phyloP scores from a whole-genome alignment of 306 rosid genomes.

The Fragaria ananassa region DNA sequence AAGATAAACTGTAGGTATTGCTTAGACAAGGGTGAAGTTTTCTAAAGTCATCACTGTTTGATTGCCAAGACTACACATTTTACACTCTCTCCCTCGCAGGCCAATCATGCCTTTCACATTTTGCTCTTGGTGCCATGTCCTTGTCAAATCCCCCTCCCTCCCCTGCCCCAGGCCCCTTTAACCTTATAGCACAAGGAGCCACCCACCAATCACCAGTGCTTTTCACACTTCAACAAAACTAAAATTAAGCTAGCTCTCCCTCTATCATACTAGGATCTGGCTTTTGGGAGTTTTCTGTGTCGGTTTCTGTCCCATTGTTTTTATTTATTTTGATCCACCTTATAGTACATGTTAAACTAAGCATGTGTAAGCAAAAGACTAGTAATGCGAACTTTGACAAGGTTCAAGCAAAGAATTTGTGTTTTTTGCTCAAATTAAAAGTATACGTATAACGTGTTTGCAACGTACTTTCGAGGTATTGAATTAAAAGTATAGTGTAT shows the following conservation, averaged over 20 bases:
- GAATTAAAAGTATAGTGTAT: neutral
- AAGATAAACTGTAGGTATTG: constrained; percentile 32
- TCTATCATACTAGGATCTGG: constrained; percentile 14
- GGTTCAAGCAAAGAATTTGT: neutral
- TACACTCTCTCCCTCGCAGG: constrained; percentile 28
- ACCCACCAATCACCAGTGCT: constrained; percentile 61
- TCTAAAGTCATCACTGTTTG: constrained; percentile 34
- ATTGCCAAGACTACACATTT: constrained; percentile 25
- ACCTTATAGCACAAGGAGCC: constrained; percentile 56
- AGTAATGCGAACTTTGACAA: too few species aligned
- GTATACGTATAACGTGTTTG: neutral
- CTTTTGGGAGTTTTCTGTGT: neutral
- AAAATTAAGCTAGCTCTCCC: constrained; percentile 13
- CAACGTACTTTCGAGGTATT: neutral
- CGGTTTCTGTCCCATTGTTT: neutral
- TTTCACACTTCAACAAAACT: constrained; percentile 39
- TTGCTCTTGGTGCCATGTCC: constrained; percentile 58
- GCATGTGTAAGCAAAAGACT: too few species aligned
- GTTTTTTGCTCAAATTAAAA: neutral
- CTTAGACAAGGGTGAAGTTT: constrained; percentile 73
- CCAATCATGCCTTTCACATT: constrained; percentile 39
- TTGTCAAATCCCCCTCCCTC: constrained; percentile 39
- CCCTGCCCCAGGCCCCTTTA: constrained; percentile 20
- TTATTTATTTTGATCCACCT: neutral
- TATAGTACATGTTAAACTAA: too few species aligned